Evolutionary conservation across 352 stramenopile species (phyloP).

Genomic region (Phytophthora cryptogea): DNA sequence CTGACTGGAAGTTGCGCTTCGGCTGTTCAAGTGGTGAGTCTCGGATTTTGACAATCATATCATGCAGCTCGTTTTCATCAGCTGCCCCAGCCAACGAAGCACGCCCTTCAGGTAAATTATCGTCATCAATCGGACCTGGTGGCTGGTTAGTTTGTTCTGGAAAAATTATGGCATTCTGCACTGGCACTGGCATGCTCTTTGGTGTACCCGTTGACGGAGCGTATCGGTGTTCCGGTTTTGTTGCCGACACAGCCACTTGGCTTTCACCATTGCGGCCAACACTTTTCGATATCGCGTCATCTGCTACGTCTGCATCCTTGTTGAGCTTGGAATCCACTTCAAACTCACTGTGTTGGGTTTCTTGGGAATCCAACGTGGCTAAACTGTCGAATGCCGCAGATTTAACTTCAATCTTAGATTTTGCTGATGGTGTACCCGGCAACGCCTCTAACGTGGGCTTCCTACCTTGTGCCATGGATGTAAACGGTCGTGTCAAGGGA

Average conservation of each 20-base stretch:
- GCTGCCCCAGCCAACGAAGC: conserved; percentile 21
- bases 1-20: conserved; percentile 53
- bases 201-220: conserved; percentile 2
- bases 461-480: conserved; percentile 27
- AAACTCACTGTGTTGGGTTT: conserved; percentile 5
- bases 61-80: conserved; percentile 28
- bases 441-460: conserved; percentile 36
- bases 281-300: background rate
- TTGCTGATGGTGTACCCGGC: conserved; percentile 19
- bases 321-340: background rate
- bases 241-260: conserved; percentile 1
- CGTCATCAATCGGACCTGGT: background rate
- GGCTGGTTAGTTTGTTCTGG: conserved; percentile 23
- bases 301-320: conserved; percentile 1
- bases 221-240: conserved; percentile 24
- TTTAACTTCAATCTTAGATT: conserved; percentile 14
- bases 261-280: conserved; percentile 2
- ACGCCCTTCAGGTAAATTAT: conserved; percentile 12
- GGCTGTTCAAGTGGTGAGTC: conserved; percentile 45
- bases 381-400: conserved; percentile 21
- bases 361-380: conserved; percentile 10
- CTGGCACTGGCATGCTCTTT: conserved; percentile 7
- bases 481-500: conserved; percentile 28
- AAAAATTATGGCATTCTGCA: conserved; percentile 10
- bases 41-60: conserved; percentile 59